Evolutionary conservation across 306 rosid genomes (phyloP).

Genomic region (Chamaecrista fasciculata): DNA sequence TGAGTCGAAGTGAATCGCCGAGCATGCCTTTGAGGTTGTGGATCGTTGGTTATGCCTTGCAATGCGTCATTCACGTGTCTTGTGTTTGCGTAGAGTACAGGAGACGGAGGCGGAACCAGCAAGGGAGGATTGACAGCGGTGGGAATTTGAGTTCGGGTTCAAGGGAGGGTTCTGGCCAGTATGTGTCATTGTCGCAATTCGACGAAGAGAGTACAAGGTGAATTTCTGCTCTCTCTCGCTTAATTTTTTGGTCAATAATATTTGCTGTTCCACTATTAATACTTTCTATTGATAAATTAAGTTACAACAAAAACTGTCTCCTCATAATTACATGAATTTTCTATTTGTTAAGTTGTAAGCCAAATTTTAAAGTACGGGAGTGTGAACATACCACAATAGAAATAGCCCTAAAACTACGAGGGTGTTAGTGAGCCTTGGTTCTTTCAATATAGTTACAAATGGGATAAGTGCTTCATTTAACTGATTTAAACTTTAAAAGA

Average conservation of each 20-base stretch:
- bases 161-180: slow-evolving; percentile 47
- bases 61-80: slow-evolving; percentile 72
- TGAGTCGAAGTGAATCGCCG: slow-evolving; percentile 65
- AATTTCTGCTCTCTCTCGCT: neutral
- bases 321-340: neutral
- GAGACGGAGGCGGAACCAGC: slow-evolving; percentile 50
- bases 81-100: slow-evolving; percentile 76
- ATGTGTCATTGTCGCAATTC: slow-evolving; percentile 50
- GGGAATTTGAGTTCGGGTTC: slow-evolving; percentile 45
- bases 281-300: neutral
- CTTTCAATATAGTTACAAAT: neutral
- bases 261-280: neutral
- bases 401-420: slow-evolving; percentile 9
- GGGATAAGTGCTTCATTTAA: neutral
- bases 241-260: neutral
- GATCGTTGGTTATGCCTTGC: slow-evolving; percentile 77
- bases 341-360: neutral
- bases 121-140: slow-evolving; percentile 44
- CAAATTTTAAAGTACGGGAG: neutral
- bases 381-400: neutral
- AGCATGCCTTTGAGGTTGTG: slow-evolving; percentile 76
- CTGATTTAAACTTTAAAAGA: neutral
- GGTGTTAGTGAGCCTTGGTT: slow-evolving; percentile 15
- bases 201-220: slow-evolving; percentile 66
- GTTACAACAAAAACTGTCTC: neutral